phyloP scores from a whole-genome alignment of 306 rosid genomes.

The Delonix regia region DNA sequence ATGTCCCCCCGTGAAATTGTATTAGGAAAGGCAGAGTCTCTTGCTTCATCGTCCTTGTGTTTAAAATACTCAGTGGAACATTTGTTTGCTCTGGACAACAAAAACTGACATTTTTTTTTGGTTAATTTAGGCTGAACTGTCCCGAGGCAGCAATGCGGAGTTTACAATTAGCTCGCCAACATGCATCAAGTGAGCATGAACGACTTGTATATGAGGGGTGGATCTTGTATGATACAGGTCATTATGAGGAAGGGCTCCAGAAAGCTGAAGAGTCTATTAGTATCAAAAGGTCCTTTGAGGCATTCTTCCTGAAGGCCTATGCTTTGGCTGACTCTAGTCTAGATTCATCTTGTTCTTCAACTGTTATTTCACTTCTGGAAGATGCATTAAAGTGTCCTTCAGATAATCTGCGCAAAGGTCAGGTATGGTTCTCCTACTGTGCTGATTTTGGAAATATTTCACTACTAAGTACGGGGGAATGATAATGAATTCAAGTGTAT shows the following conservation, averaged over 20 bases:
- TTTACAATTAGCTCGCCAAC: conserved; percentile 87
- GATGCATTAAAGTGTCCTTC: conserved; percentile 94
- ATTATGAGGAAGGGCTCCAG: conserved; percentile 83
- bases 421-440: conserved; percentile 58
- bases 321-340: conserved; percentile 89
- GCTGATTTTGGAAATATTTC: conserved; percentile 16
- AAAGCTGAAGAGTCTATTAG: conserved; percentile 89
- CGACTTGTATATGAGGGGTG: conserved; percentile 89
- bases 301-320: conserved; percentile 90
- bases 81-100: conserved; percentile 6
- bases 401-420: conserved; percentile 94
- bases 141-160: conserved; percentile 93
- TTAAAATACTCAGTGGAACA: conserved; percentile 20
- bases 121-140: conserved; percentile 76
- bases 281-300: conserved; percentile 88
- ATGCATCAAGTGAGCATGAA: conserved; percentile 85
- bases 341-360: conserved; percentile 71
- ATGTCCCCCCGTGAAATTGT: conserved; percentile 14
- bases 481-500: not conserved
- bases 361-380: conserved; percentile 82
- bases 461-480: not conserved
- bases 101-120: conserved; percentile 29
- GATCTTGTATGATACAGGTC: conserved; percentile 93
- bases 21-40: conserved; percentile 19
- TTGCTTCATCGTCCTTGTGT: conserved; percentile 26